These are phyloP conservation scores for Haematococcus lacustris DNA, from an alignment of 139 green algal species.

Conservation along the genomic window DNA sequence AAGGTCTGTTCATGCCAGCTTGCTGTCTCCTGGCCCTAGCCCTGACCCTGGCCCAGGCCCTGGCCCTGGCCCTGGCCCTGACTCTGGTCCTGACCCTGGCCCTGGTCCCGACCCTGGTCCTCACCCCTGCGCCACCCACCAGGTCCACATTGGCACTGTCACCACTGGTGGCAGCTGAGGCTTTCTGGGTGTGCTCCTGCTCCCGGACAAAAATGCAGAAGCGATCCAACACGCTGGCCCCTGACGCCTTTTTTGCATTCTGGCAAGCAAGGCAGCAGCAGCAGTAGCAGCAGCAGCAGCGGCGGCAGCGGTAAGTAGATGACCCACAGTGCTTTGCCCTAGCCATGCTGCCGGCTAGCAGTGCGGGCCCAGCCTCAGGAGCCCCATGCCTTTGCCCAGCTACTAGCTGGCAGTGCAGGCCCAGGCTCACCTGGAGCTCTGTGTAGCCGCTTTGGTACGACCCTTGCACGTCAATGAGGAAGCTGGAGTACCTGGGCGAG, in stretches of 20 bases:
- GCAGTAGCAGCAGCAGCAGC: not conserved
- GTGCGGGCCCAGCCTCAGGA: not conserved
- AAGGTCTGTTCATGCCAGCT: too few relatives aligned
- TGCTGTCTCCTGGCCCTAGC: too few relatives aligned
- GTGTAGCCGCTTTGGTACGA: conserved; percentile 6
- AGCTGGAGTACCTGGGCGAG: too few relatives aligned
- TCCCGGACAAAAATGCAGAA: conserved; percentile 29
- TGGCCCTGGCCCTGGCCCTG: too few relatives aligned
- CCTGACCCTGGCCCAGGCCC: too few relatives aligned
- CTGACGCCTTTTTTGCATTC: conserved; percentile 13
- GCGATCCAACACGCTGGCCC: conserved; percentile 12
- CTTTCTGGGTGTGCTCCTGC: conserved; percentile 36
- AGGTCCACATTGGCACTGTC: not conserved
- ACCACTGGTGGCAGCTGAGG: not conserved
- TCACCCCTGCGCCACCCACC: too few relatives aligned
- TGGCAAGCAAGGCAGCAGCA: not conserved
- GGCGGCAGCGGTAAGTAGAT: not conserved
- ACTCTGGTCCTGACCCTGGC: too few relatives aligned
- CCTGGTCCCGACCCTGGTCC: too few relatives aligned
- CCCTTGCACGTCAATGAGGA: conserved; percentile 33
- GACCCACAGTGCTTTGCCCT: too few relatives aligned
- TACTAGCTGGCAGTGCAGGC: too few relatives aligned
- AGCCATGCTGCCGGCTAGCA: too few relatives aligned
- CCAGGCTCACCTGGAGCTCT: conserved; percentile 6
- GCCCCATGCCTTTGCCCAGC: too few relatives aligned